These are phyloP conservation scores for Oenanthe sinensis DNA, from an alignment of 129 eudicot genomes.

Conservation along the genomic window DNA sequence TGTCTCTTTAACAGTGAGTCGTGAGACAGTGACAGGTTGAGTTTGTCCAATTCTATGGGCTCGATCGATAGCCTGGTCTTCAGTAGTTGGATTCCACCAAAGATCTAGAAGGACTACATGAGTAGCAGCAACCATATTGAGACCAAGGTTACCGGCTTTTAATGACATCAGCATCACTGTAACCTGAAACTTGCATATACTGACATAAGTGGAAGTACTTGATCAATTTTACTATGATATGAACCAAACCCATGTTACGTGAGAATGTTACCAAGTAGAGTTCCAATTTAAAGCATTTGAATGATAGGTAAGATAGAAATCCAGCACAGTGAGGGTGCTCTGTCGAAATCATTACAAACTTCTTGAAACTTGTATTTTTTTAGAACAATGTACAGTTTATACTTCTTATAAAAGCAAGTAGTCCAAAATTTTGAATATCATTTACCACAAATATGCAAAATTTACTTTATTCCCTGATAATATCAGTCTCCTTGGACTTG, in stretches of 20 bases:
- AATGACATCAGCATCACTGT: slow-evolving; percentile 89
- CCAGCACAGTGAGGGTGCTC: not conserved
- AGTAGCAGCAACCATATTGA: slow-evolving; percentile 95
- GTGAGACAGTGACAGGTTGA: slow-evolving; percentile 77
- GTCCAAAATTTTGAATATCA: not conserved
- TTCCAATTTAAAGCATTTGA: not conserved
- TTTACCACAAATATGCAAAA: not conserved
- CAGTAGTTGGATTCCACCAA: slow-evolving; percentile 99
- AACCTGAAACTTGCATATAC: slow-evolving; percentile 45
- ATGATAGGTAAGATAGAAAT: not conserved
- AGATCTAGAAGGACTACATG: slow-evolving; percentile 93
- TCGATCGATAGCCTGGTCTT: slow-evolving; percentile 93
- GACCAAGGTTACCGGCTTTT: slow-evolving; percentile 94
- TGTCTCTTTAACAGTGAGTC: slow-evolving; percentile 66
- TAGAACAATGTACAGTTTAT: not conserved
- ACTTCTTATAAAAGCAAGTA: not conserved
- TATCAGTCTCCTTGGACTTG: not conserved
- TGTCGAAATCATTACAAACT: not conserved
- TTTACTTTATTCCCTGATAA: not conserved
- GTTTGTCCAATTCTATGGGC: slow-evolving; percentile 98
- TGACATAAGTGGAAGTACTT: not conserved
- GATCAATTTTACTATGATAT: not conserved
- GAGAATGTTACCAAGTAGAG: not conserved
- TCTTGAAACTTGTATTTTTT: not conserved
- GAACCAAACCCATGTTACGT: not conserved